These are phyloP conservation scores for Schoenoplectus tabernaemontani DNA, from an alignment of 202 grass and related monocot species.

Conservation along the genomic window DNA sequence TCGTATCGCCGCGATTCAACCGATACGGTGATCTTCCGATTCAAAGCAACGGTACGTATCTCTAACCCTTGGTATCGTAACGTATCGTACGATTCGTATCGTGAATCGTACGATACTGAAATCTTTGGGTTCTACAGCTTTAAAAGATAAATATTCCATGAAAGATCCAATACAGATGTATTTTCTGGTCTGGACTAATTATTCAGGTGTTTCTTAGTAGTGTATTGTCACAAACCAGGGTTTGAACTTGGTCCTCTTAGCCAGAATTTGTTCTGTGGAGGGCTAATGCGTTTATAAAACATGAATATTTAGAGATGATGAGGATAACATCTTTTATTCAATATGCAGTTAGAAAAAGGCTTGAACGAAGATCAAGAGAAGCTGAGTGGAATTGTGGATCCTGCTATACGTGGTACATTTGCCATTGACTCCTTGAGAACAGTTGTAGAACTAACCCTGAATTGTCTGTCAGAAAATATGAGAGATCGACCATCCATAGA, in stretches of 20 bases:
- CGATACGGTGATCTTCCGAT: too few relatives aligned
- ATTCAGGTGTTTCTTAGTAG: too few relatives aligned
- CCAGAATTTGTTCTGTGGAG: background rate
- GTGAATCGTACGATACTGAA: too few relatives aligned
- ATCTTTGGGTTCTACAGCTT: background rate
- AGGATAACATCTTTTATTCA: background rate
- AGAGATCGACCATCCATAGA: constrained; percentile 61
- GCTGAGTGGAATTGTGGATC: constrained; percentile 55
- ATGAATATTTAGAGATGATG: background rate
- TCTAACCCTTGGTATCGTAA: too few relatives aligned
- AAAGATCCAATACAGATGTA: background rate
- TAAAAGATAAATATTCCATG: background rate
- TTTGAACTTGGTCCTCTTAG: background rate
- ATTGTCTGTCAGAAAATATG: constrained; percentile 38
- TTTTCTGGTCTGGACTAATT: background rate
- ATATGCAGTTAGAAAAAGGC: constrained; percentile 44
- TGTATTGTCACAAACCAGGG: background rate
- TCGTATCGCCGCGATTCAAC: too few relatives aligned
- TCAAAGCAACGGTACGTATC: too few relatives aligned
- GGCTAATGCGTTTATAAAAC: background rate
- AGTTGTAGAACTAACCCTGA: constrained; percentile 50
- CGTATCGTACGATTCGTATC: too few relatives aligned
- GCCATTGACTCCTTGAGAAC: constrained; percentile 65
- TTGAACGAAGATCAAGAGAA: constrained; percentile 39
- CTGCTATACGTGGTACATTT: constrained; percentile 45